A percentile compares a stretch with the other conserved stretches of the same genome.
These are phyloP conservation scores for Cystoderma amianthinum DNA, from an alignment of 768 basidiomycete species.

Conservation along the genomic window DNA sequence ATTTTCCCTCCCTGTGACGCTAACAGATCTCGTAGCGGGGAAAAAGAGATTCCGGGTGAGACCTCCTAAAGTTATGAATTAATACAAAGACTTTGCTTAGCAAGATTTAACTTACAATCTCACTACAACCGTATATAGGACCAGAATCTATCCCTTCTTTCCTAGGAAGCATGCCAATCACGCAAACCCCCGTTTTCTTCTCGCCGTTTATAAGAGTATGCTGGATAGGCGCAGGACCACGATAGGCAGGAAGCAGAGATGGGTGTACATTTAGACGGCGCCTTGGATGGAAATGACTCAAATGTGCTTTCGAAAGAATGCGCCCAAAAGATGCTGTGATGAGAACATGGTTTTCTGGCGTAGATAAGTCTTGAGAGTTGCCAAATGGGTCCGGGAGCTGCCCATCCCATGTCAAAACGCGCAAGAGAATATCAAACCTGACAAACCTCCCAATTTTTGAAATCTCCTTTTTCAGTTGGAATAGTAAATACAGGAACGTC, in stretches of 20 bases:
- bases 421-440: not conserved
- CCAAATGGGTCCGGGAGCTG: slow-evolving; percentile 25
- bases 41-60: slow-evolving; percentile 44
- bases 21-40: slow-evolving; percentile 46
- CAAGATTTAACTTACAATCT: slow-evolving; percentile 58
- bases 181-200: slow-evolving; percentile 67
- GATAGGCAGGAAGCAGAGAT: slow-evolving; percentile 77
- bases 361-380: slow-evolving; percentile 14
- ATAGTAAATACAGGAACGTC: slow-evolving; percentile 52
- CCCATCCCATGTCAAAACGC: not conserved
- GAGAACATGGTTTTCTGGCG: slow-evolving; percentile 46
- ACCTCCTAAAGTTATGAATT: slow-evolving; percentile 34
- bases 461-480: slow-evolving; percentile 50
- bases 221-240: slow-evolving; percentile 92
- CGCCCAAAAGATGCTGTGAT: slow-evolving; percentile 90
- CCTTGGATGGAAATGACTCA: slow-evolving; percentile 50
- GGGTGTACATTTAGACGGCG: slow-evolving; percentile 85
- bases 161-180: slow-evolving; percentile 69
- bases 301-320: slow-evolving; percentile 59
- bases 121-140: slow-evolving; percentile 49
- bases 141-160: slow-evolving; percentile 77
- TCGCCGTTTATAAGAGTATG: slow-evolving; percentile 68
- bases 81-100: not conserved
- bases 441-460: slow-evolving; percentile 60
- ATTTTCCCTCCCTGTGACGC: slow-evolving; percentile 61